Evolutionary conservation across 2,329 filamentous ascomycete genomes (phyloP).

Genomic region (Trichophyton schoenleinii): DNA sequence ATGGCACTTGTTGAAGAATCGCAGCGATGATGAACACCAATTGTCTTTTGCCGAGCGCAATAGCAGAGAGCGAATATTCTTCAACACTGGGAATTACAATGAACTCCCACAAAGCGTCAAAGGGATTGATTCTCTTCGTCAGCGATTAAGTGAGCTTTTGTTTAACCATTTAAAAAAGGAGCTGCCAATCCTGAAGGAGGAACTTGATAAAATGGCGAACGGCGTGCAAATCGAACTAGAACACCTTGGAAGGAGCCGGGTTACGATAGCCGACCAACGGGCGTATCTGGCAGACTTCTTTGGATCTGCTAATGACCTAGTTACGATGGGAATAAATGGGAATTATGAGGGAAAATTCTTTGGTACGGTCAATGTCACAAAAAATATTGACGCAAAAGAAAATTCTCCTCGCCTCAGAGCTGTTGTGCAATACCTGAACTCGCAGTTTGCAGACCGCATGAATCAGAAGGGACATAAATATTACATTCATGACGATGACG

Average conservation of each 20-base stretch:
- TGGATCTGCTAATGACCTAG: constrained; percentile 26
- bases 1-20: constrained; percentile 20
- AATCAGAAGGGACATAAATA: constrained; percentile 30
- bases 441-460: constrained; percentile 33
- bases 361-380: constrained; percentile 2
- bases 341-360: constrained; percentile 26
- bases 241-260: constrained; percentile 31
- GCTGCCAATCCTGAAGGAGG: constrained; percentile 18
- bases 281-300: constrained; percentile 30
- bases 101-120: neutral
- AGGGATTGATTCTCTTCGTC: constrained; percentile 7
- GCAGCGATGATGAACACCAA: neutral
- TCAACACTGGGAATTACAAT: constrained; percentile 1
- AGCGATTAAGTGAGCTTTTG: constrained; percentile 12
- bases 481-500: constrained; percentile 19
- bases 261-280: constrained; percentile 34
- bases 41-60: constrained; percentile 5
- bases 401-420: constrained; percentile 19
- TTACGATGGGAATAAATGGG: constrained; percentile 23
- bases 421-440: constrained; percentile 17
- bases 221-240: neutral
- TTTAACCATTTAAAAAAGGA: constrained; percentile 18
- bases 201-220: constrained; percentile 11
- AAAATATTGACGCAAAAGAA: neutral
- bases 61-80: constrained; percentile 3